Percentiles rank a stretch among this genome's conserved stretches.
phyloP scores from a whole-genome alignment of 2,329 filamentous ascomycete genomes.

The Aspergillus nomiae region DNA sequence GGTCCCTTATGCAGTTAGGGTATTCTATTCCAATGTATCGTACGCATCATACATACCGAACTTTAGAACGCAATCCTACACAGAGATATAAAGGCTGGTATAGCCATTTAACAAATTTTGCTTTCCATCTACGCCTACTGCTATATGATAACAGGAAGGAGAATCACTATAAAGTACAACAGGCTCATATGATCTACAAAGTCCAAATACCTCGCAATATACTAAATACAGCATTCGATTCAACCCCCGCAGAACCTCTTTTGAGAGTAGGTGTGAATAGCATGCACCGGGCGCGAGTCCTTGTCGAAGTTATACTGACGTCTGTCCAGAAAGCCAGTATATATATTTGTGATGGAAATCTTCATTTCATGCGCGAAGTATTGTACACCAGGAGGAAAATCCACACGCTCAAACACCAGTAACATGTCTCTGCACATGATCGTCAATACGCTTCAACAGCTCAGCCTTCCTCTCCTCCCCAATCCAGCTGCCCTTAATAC shows the following conservation, averaged over 20 bases:
- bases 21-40: too few relatives aligned
- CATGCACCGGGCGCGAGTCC: too few relatives aligned
- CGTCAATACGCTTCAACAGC: constrained; percentile 48
- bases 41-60: too few relatives aligned
- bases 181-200: neutral
- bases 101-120: neutral
- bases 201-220: neutral
- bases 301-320: too few relatives aligned
- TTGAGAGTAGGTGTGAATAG: too few relatives aligned
- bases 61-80: too few relatives aligned
- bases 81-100: neutral
- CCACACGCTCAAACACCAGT: constrained; percentile 1
- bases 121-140: neutral
- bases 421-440: constrained; percentile 30
- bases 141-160: neutral
- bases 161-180: neutral
- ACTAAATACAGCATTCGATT: neutral
- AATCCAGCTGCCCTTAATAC: constrained; percentile 72
- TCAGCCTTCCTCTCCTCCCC: constrained; percentile 62
- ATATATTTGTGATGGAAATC: too few relatives aligned
- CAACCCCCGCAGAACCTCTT: too few relatives aligned
- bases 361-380: neutral
- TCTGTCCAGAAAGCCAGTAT: too few relatives aligned
- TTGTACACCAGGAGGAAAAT: neutral
- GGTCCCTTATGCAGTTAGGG: neutral